Percentiles rank a stretch among this genome's conserved stretches.
These are phyloP conservation scores for Fonsecaea monophora DNA, from an alignment of 2,329 filamentous ascomycete genomes.

Conservation along the genomic window DNA sequence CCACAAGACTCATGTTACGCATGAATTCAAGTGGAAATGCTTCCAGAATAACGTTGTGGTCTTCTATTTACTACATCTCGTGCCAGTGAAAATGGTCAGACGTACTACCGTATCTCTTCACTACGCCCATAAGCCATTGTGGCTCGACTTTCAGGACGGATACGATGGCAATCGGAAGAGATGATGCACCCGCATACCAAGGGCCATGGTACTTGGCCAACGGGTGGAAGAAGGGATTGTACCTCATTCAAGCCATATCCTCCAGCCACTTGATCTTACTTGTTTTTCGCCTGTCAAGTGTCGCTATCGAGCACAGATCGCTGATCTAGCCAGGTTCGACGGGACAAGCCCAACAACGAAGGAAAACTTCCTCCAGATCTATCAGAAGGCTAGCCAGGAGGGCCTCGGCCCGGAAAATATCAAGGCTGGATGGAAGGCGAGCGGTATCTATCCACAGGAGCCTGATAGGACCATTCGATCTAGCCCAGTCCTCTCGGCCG, in stretches of 20 bases:
- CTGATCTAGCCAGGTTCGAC: slow-evolving; percentile 24
- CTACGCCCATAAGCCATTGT: too few species aligned
- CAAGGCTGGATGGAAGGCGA: slow-evolving; percentile 9
- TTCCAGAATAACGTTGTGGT: slow-evolving; percentile 34
- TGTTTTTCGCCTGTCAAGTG: slow-evolving; percentile 31
- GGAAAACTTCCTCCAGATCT: slow-evolving; percentile 14
- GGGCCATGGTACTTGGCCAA: too few species aligned
- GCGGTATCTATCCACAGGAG: slow-evolving; percentile 13
- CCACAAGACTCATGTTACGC: slow-evolving; percentile 33
- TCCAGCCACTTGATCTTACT: slow-evolving; percentile 37
- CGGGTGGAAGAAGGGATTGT: too few species aligned
- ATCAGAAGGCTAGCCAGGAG: slow-evolving; percentile 15
- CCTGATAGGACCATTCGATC: slow-evolving; percentile 12
- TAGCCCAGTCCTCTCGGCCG: background rate
- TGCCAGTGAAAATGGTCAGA: too few species aligned
- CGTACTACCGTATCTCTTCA: too few species aligned
- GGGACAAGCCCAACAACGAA: slow-evolving; percentile 11
- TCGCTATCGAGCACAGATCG: slow-evolving; percentile 42
- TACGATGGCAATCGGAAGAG: too few species aligned
- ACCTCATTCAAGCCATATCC: slow-evolving; percentile 41
- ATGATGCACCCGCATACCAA: too few species aligned
- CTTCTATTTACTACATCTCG: slow-evolving; percentile 36
- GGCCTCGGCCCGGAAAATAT: slow-evolving; percentile 9
- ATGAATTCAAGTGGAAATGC: slow-evolving; percentile 38
- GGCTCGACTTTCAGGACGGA: too few species aligned